Evolutionary conservation across 2,329 filamentous ascomycete genomes (phyloP).

Genomic region (Pezizomycotina sp.): DNA sequence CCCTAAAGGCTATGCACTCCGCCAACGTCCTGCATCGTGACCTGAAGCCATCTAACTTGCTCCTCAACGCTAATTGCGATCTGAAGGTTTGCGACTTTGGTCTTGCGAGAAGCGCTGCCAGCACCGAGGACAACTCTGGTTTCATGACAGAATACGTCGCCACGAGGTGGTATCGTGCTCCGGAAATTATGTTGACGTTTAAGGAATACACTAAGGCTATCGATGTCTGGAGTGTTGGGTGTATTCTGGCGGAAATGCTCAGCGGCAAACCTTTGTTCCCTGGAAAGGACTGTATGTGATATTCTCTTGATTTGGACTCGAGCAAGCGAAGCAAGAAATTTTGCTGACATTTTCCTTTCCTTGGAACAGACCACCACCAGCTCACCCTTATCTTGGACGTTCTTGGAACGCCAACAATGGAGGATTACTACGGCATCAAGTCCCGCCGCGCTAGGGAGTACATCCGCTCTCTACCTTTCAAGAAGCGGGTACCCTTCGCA

Average conservation of each 20-base stretch:
- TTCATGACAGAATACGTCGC: constrained; percentile 99
- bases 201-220: constrained; percentile 99
- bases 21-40: constrained; percentile 96
- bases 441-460: constrained; percentile 93
- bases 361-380: constrained; percentile 83
- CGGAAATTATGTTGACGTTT: constrained; percentile 99
- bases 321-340: constrained; percentile 7
- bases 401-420: constrained; percentile 95
- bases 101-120: constrained; percentile 83
- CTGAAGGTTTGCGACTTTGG: constrained; percentile 98
- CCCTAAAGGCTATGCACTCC: constrained; percentile 97
- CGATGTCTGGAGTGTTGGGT: constrained; percentile 97
- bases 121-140: constrained; percentile 97
- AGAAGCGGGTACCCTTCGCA: constrained; percentile 98
- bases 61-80: constrained; percentile 97
- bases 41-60: constrained; percentile 89
- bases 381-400: constrained; percentile 93
- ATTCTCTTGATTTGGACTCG: background rate
- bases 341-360: constrained; percentile 2
- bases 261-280: constrained; percentile 97
- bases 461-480: constrained; percentile 93
- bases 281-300: constrained; percentile 79
- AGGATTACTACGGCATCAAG: constrained; percentile 99
- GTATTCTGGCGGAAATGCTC: constrained; percentile 95
- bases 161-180: constrained; percentile 95